Evolutionary conservation across 1,284 basidiomycete genomes (phyloP), one percentile per base, ranked within the genome.

Genomic region (Marasmius fiardii): DNA sequence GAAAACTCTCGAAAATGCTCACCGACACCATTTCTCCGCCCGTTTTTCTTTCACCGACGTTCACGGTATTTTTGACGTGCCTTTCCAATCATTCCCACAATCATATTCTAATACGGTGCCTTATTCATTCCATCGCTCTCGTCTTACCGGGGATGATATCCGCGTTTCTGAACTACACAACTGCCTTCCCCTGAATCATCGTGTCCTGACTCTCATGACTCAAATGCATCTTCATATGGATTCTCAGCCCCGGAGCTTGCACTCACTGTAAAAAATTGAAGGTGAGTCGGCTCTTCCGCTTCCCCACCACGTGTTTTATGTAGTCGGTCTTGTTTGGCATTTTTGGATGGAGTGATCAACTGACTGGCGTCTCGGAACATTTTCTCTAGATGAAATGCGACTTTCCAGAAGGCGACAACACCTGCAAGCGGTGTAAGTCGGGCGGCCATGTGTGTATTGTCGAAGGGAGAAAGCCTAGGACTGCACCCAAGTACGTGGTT

Each of bases 201-300:
- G 11, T 31, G n/a, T n/a, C 14, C 56, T 64, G 56, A 64, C 18
- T 34, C 48, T 33, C 43, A 18, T 54, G 35, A 28, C 34, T 54
- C 56, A 53, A 43, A 16, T 57, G 16, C 7, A 16, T 16, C 28
- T 35, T 20, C 55, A 37, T 45, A 47, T 56, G 18, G 34, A 23
- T 12, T 20, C 43, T 53, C 67, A 91, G 88, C 52, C 83, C 86
- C 57, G 88, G 89, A 59, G 89, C 89, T 43, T 92, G 89, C 68
- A 86, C 79, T 8, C 82, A 90, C 65, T 92, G 89, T 78, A 92
- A 90, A 71, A 86, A 84, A 63, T 81, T 92, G 65, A 92, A 92
- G 85, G 89, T 88, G 69, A 58, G 85, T 73, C 44, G 55, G 43
- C 51, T 55, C 49, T 31, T 41, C 45, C 26, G 56, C 53, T 26